phyloP scores from a whole-genome alignment of 495 filamentous ascomycete genomes.

The Xylaria scruposa region DNA sequence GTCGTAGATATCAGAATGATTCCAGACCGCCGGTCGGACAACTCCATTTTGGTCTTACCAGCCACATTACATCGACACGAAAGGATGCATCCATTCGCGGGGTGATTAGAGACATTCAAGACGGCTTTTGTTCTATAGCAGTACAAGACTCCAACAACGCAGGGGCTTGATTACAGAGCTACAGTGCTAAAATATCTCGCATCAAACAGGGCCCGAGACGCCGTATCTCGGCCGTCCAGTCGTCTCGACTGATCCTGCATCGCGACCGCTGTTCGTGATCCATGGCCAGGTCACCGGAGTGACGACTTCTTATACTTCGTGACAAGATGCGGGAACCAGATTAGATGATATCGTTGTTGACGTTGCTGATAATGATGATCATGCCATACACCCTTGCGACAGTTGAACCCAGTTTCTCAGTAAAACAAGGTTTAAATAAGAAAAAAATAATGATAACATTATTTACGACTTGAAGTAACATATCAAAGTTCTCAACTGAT shows the following conservation, averaged over 20 bases:
- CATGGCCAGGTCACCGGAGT: not conserved
- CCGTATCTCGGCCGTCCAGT: slow-evolving; percentile 1
- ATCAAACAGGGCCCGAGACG: not conserved
- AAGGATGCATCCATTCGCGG: too few species aligned
- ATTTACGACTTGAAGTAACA: too few species aligned
- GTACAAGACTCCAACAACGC: not conserved
- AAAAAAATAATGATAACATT: too few species aligned
- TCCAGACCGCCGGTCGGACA: too few species aligned
- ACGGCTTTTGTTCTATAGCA: too few species aligned
- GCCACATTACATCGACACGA: too few species aligned
- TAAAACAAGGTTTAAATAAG: too few species aligned
- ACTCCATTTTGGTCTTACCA: too few species aligned
- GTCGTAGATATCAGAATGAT: too few species aligned
- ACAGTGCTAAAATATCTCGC: not conserved
- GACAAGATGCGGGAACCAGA: not conserved
- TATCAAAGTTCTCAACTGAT: too few species aligned
- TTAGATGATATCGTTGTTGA: not conserved
- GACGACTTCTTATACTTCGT: not conserved
- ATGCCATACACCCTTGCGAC: not conserved
- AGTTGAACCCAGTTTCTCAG: too few species aligned
- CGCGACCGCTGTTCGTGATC: not conserved
- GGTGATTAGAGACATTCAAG: too few species aligned
- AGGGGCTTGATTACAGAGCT: not conserved
- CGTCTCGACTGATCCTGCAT: slow-evolving; percentile 7
- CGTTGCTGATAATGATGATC: not conserved